These are phyloP conservation scores for Houttuynia cordata DNA, from an alignment of 164 flowering plant species.

Conservation along the genomic window DNA sequence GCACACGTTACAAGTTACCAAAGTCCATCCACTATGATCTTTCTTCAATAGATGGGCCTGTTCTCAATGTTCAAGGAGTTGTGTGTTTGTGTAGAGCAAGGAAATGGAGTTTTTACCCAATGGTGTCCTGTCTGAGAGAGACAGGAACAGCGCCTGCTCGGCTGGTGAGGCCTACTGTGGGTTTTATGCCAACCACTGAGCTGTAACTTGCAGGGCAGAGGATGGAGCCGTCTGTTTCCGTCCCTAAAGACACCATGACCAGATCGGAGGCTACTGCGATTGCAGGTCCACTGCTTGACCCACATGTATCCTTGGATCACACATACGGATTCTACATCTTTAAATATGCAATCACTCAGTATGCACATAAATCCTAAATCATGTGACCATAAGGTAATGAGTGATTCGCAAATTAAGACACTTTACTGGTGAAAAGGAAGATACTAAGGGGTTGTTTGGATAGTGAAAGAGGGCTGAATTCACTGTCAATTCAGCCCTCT, in stretches of 20 bases:
- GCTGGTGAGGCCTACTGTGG: slow-evolving; percentile 38
- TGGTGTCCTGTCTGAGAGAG: slow-evolving; percentile 23
- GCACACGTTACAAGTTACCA: neutral
- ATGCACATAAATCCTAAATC: slow-evolving; percentile 27
- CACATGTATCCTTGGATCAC: slow-evolving; percentile 16
- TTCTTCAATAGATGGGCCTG: no score
- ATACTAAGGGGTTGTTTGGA: no score
- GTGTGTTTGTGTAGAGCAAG: neutral
- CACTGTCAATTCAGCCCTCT: no score
- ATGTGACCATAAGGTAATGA: neutral
- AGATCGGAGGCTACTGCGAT: slow-evolving; percentile 29
- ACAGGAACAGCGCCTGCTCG: slow-evolving; percentile 29
- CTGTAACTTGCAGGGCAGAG: slow-evolving; percentile 19
- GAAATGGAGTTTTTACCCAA: slow-evolving; percentile 16
- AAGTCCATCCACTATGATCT: neutral
- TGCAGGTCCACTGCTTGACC: slow-evolving; percentile 38
- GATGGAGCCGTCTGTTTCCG: slow-evolving; percentile 34
- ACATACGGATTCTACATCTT: slow-evolving; percentile 28
- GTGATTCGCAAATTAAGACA: neutral
- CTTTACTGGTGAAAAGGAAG: no score
- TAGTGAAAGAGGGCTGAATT: no score
- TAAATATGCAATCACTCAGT: slow-evolving; percentile 32
- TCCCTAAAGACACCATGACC: slow-evolving; percentile 27
- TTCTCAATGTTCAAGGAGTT: neutral
- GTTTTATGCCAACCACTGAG: slow-evolving; percentile 32